A percentile compares a stretch with the other conserved stretches of the same genome.
Evolutionary conservation across 139 green algal species (phyloP).

Genomic region (Deuterostichococcus epilithicus): DNA sequence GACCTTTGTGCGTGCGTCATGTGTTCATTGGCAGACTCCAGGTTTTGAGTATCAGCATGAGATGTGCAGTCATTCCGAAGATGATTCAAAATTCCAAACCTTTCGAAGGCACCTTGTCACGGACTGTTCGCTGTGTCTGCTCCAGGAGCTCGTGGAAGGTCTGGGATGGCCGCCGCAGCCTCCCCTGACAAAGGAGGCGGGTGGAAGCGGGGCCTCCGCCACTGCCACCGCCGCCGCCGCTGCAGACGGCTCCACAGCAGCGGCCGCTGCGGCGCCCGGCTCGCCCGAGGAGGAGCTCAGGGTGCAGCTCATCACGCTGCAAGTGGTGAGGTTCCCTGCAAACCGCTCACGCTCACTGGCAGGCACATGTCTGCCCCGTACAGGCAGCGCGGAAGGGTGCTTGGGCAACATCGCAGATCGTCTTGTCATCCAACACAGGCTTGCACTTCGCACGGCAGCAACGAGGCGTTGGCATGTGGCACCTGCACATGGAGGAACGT

Average conservation of each 20-base stretch:
- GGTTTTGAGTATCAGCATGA: not conserved
- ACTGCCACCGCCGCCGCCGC: too few species aligned
- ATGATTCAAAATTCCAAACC: too few species aligned
- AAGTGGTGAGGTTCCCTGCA: constrained; percentile 12
- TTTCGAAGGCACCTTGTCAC: not conserved
- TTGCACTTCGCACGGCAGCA: not conserved
- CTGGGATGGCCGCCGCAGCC: constrained; percentile 17
- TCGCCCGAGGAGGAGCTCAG: constrained; percentile 27
- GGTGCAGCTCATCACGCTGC: constrained; percentile 29
- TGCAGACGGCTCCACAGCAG: not conserved
- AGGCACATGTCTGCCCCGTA: not conserved
- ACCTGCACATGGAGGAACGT: not conserved
- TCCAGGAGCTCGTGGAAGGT: constrained; percentile 11
- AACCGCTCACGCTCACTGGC: not conserved
- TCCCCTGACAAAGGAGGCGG: not conserved
- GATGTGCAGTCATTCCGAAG: too few species aligned
- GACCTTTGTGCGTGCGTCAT: not conserved
- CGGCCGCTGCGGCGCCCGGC: too few species aligned
- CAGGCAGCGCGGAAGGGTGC: not conserved
- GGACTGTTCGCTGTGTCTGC: not conserved
- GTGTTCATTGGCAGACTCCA: not conserved
- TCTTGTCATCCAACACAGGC: not conserved
- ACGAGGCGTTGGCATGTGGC: not conserved
- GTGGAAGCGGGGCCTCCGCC: not conserved
- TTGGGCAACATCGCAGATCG: not conserved